Evolutionary conservation across 257 asterid species (phyloP).

Genomic region (Solanum appendiculatum): DNA sequence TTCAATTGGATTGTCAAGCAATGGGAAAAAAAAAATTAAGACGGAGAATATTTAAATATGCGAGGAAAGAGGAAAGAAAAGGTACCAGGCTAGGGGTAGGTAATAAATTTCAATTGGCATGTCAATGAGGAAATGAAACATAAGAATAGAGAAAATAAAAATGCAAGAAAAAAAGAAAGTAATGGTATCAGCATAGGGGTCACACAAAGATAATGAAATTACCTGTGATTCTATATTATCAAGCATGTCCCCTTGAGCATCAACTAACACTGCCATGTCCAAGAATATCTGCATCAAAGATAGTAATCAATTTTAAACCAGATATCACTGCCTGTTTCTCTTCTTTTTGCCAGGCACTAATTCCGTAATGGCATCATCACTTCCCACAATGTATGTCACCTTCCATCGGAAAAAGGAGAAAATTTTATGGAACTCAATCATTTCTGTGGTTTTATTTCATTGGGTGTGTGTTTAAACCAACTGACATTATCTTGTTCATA

Average conservation of each 20-base stretch:
- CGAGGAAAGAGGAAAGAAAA: not conserved
- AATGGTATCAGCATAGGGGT: not conserved
- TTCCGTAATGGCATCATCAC: not conserved
- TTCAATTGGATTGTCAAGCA: not conserved
- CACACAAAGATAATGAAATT: not conserved
- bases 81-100: not conserved
- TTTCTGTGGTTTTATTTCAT: not conserved
- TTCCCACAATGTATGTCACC: not conserved
- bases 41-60: not conserved
- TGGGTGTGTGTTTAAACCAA: not conserved
- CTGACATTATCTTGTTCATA: not conserved
- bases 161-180: no score
- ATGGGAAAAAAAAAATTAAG: not conserved
- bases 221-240: constrained; percentile 97
- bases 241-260: constrained; percentile 97
- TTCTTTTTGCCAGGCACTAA: not conserved
- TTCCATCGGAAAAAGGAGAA: not conserved
- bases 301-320: not conserved
- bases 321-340: not conserved
- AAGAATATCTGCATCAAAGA: constrained; percentile 51
- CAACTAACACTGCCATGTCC: constrained; percentile 97
- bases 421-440: not conserved
- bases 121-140: not conserved
- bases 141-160: not conserved
- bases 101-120: not conserved